Evolutionary conservation across 2,329 filamentous ascomycete species (phyloP).

Genomic region (Periconia digitata): DNA sequence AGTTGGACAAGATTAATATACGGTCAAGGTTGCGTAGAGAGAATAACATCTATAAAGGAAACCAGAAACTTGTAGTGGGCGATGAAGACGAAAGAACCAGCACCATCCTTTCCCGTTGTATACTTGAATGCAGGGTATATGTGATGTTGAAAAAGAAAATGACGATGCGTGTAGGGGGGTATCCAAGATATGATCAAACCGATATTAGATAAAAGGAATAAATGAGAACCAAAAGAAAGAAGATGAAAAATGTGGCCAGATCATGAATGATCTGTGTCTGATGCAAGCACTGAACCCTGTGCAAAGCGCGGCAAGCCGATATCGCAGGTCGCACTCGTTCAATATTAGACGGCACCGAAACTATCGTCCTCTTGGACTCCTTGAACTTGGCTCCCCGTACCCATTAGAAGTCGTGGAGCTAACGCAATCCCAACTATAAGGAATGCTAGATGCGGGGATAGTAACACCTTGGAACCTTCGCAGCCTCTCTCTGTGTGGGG

Average conservation of each 20-base stretch:
- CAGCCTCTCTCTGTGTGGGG: conserved; percentile 33
- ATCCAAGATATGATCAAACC: background rate
- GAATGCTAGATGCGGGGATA: conserved; percentile 33
- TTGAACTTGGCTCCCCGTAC: conserved; percentile 23
- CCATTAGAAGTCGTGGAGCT: conserved; percentile 36
- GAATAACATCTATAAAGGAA: no score
- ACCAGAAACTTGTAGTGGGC: background rate
- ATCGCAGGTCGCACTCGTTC: no score
- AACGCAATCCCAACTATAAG: conserved; percentile 42
- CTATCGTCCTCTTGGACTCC: conserved; percentile 29
- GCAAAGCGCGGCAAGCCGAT: no score
- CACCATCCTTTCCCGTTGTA: no score
- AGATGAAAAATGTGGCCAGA: background rate
- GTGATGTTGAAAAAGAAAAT: background rate
- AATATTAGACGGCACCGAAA: background rate
- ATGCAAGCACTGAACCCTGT: background rate
- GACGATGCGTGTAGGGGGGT: background rate
- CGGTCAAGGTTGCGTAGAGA: no score
- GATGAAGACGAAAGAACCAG: background rate
- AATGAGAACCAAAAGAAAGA: background rate
- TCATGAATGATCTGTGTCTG: background rate
- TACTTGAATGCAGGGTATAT: background rate
- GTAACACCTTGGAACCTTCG: conserved; percentile 34
- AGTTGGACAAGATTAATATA: no score
- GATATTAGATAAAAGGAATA: background rate